These are phyloP conservation scores for Rhododendron henanense DNA, from an alignment of 148 eudicot species.

Conservation along the genomic window DNA sequence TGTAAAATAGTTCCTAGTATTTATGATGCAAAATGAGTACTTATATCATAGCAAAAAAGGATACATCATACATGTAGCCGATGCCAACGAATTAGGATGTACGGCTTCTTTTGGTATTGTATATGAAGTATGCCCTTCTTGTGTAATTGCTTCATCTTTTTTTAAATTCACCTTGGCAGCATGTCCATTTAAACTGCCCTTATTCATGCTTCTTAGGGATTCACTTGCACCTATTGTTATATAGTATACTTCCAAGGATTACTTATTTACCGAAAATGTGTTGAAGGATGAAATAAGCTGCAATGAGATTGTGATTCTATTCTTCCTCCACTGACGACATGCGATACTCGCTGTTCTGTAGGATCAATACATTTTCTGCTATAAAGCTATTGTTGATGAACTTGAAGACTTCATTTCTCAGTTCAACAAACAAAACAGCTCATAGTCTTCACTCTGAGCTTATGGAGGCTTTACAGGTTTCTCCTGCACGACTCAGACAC, in stretches of 20 bases:
- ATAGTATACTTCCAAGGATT: not conserved
- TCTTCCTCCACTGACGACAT: not conserved
- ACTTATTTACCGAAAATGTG: not conserved
- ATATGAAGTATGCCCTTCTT: not conserved
- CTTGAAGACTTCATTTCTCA: constrained; percentile 63
- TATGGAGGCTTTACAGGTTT: constrained; percentile 4
- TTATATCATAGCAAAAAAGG: not conserved
- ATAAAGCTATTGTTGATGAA: constrained; percentile 64
- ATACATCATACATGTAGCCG: not conserved
- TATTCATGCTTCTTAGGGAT: not conserved
- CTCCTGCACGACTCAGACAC: not conserved
- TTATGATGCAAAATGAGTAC: not conserved
- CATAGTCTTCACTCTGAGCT: constrained; percentile 1
- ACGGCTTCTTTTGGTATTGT: not conserved
- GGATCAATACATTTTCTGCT: constrained; percentile 86
- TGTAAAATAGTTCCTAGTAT: not conserved
- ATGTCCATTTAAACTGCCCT: not conserved
- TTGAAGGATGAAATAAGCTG: not conserved
- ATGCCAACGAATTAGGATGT: not conserved
- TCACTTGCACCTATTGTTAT: not conserved
- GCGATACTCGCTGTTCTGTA: constrained; percentile 19
- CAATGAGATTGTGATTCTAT: not conserved
- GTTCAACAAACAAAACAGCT: constrained; percentile 20
- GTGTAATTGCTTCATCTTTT: not conserved
- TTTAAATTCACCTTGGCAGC: not conserved